These are phyloP conservation scores for Bretschneidera sinensis DNA, from an alignment of 345 rosid species.

Conservation along the genomic window DNA sequence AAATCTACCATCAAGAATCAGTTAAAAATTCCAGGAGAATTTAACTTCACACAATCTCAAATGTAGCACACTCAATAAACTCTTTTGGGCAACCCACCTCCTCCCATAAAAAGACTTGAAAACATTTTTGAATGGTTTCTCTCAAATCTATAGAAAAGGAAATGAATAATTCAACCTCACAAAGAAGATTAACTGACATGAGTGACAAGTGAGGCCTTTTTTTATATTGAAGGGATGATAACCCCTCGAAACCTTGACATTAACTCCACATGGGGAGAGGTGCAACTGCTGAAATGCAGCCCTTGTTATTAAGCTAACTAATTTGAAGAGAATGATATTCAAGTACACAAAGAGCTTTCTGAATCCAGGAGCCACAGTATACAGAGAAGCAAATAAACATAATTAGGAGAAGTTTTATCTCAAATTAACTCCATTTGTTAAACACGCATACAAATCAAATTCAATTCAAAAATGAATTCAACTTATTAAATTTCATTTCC, in stretches of 20 bases:
- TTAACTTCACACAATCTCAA: background rate
- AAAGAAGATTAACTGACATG: too few relatives aligned
- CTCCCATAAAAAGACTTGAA: background rate
- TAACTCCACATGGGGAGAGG: too few relatives aligned
- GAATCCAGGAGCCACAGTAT: background rate
- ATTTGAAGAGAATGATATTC: too few relatives aligned
- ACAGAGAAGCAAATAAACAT: too few relatives aligned
- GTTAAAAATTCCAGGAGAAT: slow-evolving; percentile 6
- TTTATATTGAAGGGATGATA: too few relatives aligned
- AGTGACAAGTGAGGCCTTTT: background rate
- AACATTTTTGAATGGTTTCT: background rate
- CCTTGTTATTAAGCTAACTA: background rate
- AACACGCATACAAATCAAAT: background rate
- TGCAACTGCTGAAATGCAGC: too few relatives aligned
- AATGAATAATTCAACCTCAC: too few relatives aligned
- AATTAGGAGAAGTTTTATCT: too few relatives aligned
- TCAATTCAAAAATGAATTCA: too few relatives aligned
- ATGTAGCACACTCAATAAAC: background rate
- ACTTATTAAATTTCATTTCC: background rate
- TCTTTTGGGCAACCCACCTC: background rate
- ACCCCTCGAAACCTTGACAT: too few relatives aligned
- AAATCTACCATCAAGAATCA: background rate
- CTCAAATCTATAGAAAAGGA: background rate
- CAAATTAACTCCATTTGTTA: background rate
- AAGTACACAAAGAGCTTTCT: background rate